Conservation (phyloP, 805 yeast species). For the Brettanomyces custersianus region DNA sequence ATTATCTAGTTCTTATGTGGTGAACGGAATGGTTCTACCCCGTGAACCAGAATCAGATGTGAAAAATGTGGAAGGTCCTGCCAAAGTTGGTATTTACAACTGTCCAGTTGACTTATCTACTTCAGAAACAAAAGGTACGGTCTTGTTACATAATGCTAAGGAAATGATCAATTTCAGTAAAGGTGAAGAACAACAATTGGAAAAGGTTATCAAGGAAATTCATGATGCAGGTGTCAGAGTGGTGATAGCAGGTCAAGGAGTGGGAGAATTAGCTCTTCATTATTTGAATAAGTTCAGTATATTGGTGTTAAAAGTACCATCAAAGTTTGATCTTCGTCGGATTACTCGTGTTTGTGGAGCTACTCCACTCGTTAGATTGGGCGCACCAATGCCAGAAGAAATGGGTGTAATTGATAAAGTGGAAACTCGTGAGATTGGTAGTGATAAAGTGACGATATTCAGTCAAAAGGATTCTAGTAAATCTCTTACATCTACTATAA, state of each 20-base stretch:
- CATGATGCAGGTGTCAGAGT: slow-evolving; percentile 79
- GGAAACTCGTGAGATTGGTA: slow-evolving; percentile 91
- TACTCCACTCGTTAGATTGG: slow-evolving; percentile 86
- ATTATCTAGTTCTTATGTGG: slow-evolving; percentile 61
- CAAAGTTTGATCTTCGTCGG: slow-evolving; percentile 91
- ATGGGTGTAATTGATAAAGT: slow-evolving; percentile 82
- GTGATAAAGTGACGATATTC: slow-evolving; percentile 92
- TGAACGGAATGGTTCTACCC: slow-evolving; percentile 97
- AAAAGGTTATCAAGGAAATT: slow-evolving; percentile 73
- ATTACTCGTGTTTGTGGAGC: slow-evolving; percentile 96
- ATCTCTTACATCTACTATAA: slow-evolving; percentile 85
- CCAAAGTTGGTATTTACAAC: slow-evolving; percentile 88
- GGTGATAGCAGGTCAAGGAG: slow-evolving; percentile 87
- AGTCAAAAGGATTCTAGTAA: slow-evolving; percentile 54
- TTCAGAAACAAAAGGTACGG: slow-evolving; percentile 98
- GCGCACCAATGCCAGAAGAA: slow-evolving; percentile 93
- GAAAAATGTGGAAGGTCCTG: slow-evolving; percentile 48
- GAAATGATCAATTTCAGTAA: slow-evolving; percentile 94
- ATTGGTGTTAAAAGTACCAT: slow-evolving; percentile 79
- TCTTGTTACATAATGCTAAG: slow-evolving; percentile 86
- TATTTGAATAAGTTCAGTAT: slow-evolving; percentile 82
- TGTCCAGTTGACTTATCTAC: slow-evolving; percentile 92
- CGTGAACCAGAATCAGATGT: slow-evolving; percentile 93
- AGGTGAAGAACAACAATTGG: slow-evolving; percentile 94
- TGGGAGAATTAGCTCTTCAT: slow-evolving; percentile 90